phyloP scores from a whole-genome alignment of 1,284 basidiomycete genomes.

The Ceratobasidium sp. region DNA sequence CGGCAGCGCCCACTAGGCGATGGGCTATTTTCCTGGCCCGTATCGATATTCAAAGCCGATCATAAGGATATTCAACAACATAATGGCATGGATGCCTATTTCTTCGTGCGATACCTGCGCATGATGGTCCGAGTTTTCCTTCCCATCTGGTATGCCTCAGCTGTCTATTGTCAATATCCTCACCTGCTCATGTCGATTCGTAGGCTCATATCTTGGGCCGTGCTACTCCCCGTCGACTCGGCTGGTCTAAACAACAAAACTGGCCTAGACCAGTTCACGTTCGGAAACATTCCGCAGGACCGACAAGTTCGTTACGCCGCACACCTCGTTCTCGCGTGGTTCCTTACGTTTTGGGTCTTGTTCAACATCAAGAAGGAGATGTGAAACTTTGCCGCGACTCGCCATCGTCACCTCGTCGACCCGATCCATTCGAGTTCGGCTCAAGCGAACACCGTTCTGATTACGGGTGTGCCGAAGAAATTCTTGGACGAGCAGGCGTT shows the following conservation, averaged over 20 bases:
- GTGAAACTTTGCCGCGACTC: constrained; percentile 72
- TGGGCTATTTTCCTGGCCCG: constrained; percentile 71
- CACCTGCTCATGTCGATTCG: no score
- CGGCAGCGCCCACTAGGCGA: constrained; percentile 66
- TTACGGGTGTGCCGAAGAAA: constrained; percentile 78
- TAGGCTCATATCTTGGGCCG: no score
- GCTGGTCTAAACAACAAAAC: constrained; percentile 60
- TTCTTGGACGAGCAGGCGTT: constrained; percentile 74
- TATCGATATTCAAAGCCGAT: constrained; percentile 64
- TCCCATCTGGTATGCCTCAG: constrained; percentile 65
- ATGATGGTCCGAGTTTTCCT: constrained; percentile 76
- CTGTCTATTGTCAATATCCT: neutral
- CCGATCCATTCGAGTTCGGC: constrained; percentile 73
- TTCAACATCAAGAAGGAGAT: constrained; percentile 78
- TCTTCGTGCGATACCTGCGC: constrained; percentile 77
- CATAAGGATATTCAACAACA: constrained; percentile 65
- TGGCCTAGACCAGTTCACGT: constrained; percentile 67
- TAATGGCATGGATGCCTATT: constrained; percentile 82
- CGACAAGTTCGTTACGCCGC: constrained; percentile 61
- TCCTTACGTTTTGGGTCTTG: constrained; percentile 72
- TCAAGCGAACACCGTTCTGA: constrained; percentile 82
- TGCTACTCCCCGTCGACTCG: constrained; percentile 76
- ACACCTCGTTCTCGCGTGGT: constrained; percentile 62
- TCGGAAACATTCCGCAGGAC: constrained; percentile 60
- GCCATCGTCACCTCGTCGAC: constrained; percentile 78